Base-by-base conservation (phyloP, 441 rosid genomes). In the Flueggea neowawraea region DNA sequence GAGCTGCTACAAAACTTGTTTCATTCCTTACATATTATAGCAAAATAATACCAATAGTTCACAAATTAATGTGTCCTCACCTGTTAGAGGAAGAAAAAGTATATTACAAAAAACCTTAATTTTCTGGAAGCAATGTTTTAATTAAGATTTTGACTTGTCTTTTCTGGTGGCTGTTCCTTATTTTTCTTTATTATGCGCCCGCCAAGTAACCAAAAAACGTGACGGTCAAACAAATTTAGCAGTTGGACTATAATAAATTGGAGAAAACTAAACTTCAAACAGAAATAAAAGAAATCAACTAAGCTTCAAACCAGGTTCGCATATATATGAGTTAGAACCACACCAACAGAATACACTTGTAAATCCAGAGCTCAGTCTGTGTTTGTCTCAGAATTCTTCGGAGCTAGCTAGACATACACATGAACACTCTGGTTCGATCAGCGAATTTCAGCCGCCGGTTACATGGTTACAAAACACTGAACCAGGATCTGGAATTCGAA, bases 341-440 rank as follows among this genome's bases (percentile, higher is more conserved):
- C 28, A 22, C 28, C 28, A 22, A 22, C 28, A 22, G 1, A 22
- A 22, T 2, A 22, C 28, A 22, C 2, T 22, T 22, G 28, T 22
- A 22, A 22, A 22, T 22, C 28, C n/a, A n/a, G n/a, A n/a, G n/a
- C n/a, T 22, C 2, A 1, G 28, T 22, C 28, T 22, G 1, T 22
- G 28, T 22, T 22, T 22, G 28, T 22, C 28, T n/a, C n/a, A n/a
- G n/a, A n/a, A n/a, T n/a, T n/a, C n/a, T 22, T 22, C 28, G 2
- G 28, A 22, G 28, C 1, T 22, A 22, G 28, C 28, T 2, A 22
- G 28, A 22, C 28, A 22, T 22, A 57, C 71, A n/a, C 67, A 85
- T 82, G 90, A 61, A 58, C 64, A 45, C 80, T 47, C 85, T 80
- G 6, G 77, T 69, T 36, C 79, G 71, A 64, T 68, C 77, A 32